A percentile compares a stretch with the other conserved stretches of the same genome.
Evolutionary conservation across 2,329 filamentous ascomycete species (phyloP).

Genomic region (Rhynchosporium graminicola): DNA sequence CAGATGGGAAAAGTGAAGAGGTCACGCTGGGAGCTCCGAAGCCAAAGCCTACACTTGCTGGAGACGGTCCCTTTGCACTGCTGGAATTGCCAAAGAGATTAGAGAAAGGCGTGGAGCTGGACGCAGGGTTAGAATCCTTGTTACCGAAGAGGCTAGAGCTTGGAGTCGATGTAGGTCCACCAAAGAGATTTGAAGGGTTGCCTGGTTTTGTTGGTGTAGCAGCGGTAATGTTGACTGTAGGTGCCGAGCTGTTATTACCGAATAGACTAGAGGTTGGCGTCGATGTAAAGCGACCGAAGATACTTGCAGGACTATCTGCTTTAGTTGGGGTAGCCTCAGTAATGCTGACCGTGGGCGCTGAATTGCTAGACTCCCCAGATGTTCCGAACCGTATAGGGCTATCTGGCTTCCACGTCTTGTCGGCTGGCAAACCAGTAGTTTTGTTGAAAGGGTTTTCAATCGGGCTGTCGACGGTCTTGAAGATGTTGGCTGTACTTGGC

Average conservation of each 20-base stretch:
- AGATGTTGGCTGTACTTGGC: slow-evolving; percentile 32
- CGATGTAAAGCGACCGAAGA: slow-evolving; percentile 20
- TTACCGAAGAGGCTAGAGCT: slow-evolving; percentile 3
- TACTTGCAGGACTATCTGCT: slow-evolving; percentile 17
- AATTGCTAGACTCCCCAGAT: not conserved
- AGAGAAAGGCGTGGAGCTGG: slow-evolving; percentile 18
- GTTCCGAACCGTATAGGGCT: slow-evolving; percentile 49
- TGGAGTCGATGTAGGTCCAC: slow-evolving; percentile 9
- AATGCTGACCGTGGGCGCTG: slow-evolving; percentile 28
- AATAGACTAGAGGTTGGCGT: slow-evolving; percentile 8
- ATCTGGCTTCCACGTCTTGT: slow-evolving; percentile 52
- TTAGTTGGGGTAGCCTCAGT: slow-evolving; percentile 31
- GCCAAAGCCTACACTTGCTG: slow-evolving; percentile 33
- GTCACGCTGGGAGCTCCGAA: slow-evolving; percentile 34
- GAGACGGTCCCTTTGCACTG: slow-evolving; percentile 21
- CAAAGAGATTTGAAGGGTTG: slow-evolving; percentile 23
- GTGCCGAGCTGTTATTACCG: slow-evolving; percentile 14
- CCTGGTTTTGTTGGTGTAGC: slow-evolving; percentile 28
- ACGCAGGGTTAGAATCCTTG: slow-evolving; percentile 8
- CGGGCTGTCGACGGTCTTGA: slow-evolving; percentile 26
- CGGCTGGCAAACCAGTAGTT: slow-evolving; percentile 34
- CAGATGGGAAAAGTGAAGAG: slow-evolving; percentile 38
- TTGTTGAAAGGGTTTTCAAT: slow-evolving; percentile 29
- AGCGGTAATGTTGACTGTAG: slow-evolving; percentile 28
- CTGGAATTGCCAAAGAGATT: slow-evolving; percentile 29